Evolutionary conservation across 805 yeast genomes (phyloP).

Genomic region (Saccharomycopsis babjevae): DNA sequence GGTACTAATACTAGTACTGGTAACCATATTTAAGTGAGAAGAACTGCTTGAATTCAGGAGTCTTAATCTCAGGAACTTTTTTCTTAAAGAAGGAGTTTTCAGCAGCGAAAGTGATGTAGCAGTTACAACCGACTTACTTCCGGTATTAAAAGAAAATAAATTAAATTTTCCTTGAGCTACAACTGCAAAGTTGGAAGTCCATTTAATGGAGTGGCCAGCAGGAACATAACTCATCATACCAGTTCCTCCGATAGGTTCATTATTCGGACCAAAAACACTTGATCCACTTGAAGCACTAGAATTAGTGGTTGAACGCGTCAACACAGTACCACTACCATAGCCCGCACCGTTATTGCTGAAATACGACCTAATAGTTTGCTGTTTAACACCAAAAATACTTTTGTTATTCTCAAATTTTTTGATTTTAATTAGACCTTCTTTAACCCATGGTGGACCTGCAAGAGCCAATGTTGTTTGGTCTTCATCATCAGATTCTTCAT

Average conservation of each 20-base stretch:
- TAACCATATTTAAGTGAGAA: conserved; percentile 11
- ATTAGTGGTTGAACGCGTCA: conserved; percentile 10
- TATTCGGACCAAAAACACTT: background rate
- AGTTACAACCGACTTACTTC: background rate
- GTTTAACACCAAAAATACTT: conserved; percentile 11
- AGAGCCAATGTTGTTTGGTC: conserved; percentile 53
- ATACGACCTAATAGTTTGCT: conserved; percentile 1
- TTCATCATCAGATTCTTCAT: conserved; percentile 28
- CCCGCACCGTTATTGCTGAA: conserved; percentile 4
- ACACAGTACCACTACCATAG: background rate
- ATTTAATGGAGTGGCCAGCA: conserved; percentile 20
- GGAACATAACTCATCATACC: background rate
- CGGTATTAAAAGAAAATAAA: conserved; percentile 39
- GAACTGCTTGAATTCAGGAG: conserved; percentile 9
- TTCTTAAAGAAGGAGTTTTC: conserved; percentile 3
- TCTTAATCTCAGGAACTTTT: conserved; percentile 17
- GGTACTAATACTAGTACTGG: conserved; percentile 22
- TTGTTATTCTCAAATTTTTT: conserved; percentile 16
- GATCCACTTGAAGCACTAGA: conserved; percentile 21
- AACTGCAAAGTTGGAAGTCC: conserved; percentile 51
- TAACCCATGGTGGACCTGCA: conserved; percentile 68
- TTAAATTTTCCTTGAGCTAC: conserved; percentile 58
- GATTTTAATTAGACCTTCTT: conserved; percentile 53
- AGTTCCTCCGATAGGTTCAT: background rate
- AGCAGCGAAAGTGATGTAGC: conserved; percentile 14